These are phyloP conservation scores for Casuarina glauca DNA, from an alignment of 306 rosid species.

Conservation along the genomic window DNA sequence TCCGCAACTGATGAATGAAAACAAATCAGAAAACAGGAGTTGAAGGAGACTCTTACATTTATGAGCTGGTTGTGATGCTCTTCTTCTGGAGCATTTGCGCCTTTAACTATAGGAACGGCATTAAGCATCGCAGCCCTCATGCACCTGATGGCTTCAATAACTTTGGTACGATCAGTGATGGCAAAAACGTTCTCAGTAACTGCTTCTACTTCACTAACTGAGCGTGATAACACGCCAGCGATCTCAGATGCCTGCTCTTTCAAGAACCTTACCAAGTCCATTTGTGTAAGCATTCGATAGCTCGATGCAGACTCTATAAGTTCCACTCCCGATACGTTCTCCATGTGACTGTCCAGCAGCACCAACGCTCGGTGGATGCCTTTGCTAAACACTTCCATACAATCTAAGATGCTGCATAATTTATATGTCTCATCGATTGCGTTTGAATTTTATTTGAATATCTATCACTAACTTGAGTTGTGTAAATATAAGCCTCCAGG, in stretches of 20 bases:
- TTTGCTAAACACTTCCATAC: slow-evolving; percentile 95
- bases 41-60: slow-evolving; percentile 38
- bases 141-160: slow-evolving; percentile 68
- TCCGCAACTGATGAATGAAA: background rate
- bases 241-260: slow-evolving; percentile 40
- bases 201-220: slow-evolving; percentile 55
- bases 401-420: slow-evolving; percentile 58
- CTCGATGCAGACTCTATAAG: slow-evolving; percentile 68
- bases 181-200: slow-evolving; percentile 57
- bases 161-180: slow-evolving; percentile 63
- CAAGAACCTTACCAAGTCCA: slow-evolving; percentile 70
- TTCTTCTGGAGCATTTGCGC: slow-evolving; percentile 28
- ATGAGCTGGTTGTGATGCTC: slow-evolving; percentile 63
- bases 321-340: slow-evolving; percentile 57
- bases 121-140: slow-evolving; percentile 58
- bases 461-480: too few relatives aligned
- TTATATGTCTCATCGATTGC: too few relatives aligned
- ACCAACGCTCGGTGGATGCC: slow-evolving; percentile 85
- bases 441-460: too few relatives aligned
- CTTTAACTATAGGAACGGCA: slow-evolving; percentile 73
- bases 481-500: background rate
- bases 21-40: background rate
- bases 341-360: slow-evolving; percentile 58
- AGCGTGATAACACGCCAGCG: slow-evolving; percentile 20
- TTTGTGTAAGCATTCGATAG: slow-evolving; percentile 76